Base-by-base conservation (phyloP, 495 filamentous ascomycete species). In the Neurospora africana region DNA sequence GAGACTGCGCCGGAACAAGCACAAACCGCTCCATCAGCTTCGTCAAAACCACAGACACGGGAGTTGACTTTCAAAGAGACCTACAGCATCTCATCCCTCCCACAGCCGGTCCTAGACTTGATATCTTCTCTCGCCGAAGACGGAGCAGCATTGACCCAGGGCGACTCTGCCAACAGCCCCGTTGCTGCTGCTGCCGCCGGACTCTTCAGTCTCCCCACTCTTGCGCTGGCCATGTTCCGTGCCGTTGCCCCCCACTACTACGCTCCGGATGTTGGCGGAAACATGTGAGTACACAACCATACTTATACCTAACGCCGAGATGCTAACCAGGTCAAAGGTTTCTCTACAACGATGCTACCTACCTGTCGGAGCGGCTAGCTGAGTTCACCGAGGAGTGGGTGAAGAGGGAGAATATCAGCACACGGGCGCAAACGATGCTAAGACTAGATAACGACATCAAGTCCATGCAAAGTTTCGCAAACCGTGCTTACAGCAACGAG, bases 321-420 rank as follows among this genome's bases (percentile, higher is more conserved):
- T 30, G 68, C 75, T 75, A 76, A 76, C 77, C 37, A 72, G 44
- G 0, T 69, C 38, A 35, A 23, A 89, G 88, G 87, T 93, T 91
- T 74, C 85, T 97, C 58, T 99, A 98, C 80, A 98, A 99, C 76
- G 95, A 99, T 78, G 89, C 91, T 68, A 83, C 87, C 35, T 94
- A 93, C 75, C 86, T 99, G 3, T 86, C 92, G 0, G 89, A 92
- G 70, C 84, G 86, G 39, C 86, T 98, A n/a, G 82, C 84, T n/a
- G 81, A 87, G 15, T 83, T 93, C 61, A 75, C 84, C 0, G 78
- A 83, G 11, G 78, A 88, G n/a, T 88, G 81, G 85, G 84, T 82
- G 73, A 70, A 71, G 35, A 83, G 81, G 69, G 76, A 78, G 23
- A 82, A 83, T 44, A 80, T 88, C 17, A 78, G 81, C 19, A 77